Evolutionary conservation across 2,329 filamentous ascomycete species (phyloP).

Genomic region (Eurotiales sp.): DNA sequence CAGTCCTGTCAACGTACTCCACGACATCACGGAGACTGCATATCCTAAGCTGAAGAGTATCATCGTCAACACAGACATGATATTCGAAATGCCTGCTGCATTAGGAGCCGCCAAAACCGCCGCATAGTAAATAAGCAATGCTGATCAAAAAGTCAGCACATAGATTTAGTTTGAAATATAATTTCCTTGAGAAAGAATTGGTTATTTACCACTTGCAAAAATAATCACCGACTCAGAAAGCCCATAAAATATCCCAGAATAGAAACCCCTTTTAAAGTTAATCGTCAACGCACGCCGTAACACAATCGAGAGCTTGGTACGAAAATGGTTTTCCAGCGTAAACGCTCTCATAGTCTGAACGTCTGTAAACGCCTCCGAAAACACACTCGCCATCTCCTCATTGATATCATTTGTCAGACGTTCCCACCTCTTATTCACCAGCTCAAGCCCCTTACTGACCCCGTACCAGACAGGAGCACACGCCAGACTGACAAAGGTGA

Average conservation of each 20-base stretch:
- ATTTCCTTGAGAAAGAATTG: too few relatives aligned
- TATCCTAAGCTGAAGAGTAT: constrained; percentile 80
- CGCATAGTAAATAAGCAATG: constrained; percentile 81
- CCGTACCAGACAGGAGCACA: constrained; percentile 64
- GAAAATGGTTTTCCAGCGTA: constrained; percentile 69
- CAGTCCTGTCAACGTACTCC: constrained; percentile 41
- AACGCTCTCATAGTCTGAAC: constrained; percentile 75
- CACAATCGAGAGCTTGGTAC: constrained; percentile 56
- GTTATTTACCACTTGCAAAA: constrained; percentile 58
- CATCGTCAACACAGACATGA: constrained; percentile 74
- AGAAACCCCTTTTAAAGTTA: constrained; percentile 63
- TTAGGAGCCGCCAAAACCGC: constrained; percentile 57
- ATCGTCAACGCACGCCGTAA: constrained; percentile 53
- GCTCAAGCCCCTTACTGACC: constrained; percentile 63
- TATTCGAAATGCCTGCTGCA: constrained; percentile 51
- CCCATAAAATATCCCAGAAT: constrained; percentile 69
- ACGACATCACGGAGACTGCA: constrained; percentile 64
- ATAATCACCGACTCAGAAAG: constrained; percentile 69
- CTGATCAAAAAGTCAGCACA: constrained; percentile 28
- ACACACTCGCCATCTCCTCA: constrained; percentile 46
- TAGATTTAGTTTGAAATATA: too few relatives aligned
- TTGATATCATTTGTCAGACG: constrained; percentile 60
- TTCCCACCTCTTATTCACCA: constrained; percentile 70
- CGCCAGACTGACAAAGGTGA: constrained; percentile 72
- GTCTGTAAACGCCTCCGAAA: constrained; percentile 64